Base-by-base conservation (phyloP, 106 monocot genomes). In the Acorus calamus region DNA sequence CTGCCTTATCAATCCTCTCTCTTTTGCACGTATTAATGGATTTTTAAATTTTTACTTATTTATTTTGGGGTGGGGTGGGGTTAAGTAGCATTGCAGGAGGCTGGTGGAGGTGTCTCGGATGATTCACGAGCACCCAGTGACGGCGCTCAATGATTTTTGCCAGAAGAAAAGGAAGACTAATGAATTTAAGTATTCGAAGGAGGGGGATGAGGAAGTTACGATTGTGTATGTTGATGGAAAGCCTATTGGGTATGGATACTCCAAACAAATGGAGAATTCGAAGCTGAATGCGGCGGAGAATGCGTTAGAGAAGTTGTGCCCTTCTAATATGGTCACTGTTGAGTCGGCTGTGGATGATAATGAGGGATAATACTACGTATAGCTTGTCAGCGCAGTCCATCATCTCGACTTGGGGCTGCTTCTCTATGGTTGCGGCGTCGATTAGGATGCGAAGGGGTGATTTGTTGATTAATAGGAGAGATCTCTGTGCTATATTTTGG, bases 271-370 rank as follows among this genome's bases (percentile, higher is more conserved):
- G 70, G 14, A 11, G 0, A 84, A 81, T 47, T 76, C 81, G 2
- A 92, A 70, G 72, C 69, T 87, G 2, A 92, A 87, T 66, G 92
- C 84, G 6, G 79, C 84, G 2, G 77, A 81, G 64, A 77, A 81
- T 56, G 86, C 84, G 8, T 11, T 87, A 54, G 14, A 68, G 46
- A 84, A 79, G 10, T 14, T 92, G 53, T 46, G 2, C 7, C 8
- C 8, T 14, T 49, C 14, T 12, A 54, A 64, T 41, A 10, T n/a
- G 47, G 48, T 42, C 7, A 46, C 64, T 2, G 52, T 73, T 53
- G 70, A 55, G 4, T 8, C 55, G 7, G 11, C 7, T 53, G 51
- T 67, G 44, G 72, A 63, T 4, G 57, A 11, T 8, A 49, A 74
- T 9, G 57, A 55, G 46, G 59, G 71, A 3, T 86, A 83, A 61